Conservation (phyloP, 148 eudicot genomes). For the Camellia granthamiana region DNA sequence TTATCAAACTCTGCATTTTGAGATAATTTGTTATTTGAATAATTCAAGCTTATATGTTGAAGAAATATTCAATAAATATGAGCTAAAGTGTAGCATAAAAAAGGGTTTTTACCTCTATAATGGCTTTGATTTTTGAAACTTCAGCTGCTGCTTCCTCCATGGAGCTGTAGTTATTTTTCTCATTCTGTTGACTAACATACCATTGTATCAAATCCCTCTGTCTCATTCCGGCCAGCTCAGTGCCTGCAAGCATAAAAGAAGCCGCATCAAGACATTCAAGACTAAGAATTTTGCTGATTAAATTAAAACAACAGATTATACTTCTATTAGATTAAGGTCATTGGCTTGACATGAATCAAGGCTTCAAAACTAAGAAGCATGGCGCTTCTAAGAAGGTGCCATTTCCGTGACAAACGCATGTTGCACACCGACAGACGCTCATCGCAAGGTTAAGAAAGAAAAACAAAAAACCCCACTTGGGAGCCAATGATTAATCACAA, state of each 20-base stretch:
- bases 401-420: too few relatives aligned
- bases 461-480: too few relatives aligned
- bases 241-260: constrained; percentile 35
- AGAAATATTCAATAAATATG: background rate
- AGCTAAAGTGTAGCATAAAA: background rate
- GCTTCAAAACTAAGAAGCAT: background rate
- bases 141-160: constrained; percentile 68
- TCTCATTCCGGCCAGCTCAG: constrained; percentile 74
- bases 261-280: constrained; percentile 2
- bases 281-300: background rate
- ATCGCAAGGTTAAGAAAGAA: too few relatives aligned
- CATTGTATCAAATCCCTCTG: constrained; percentile 90
- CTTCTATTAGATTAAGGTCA: background rate
- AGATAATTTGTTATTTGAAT: background rate
- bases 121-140: constrained; percentile 66
- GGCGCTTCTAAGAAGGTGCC: too few relatives aligned
- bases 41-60: background rate
- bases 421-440: too few relatives aligned
- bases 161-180: constrained; percentile 65
- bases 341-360: background rate
- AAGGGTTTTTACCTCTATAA: constrained; percentile 64
- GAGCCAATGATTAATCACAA: too few relatives aligned
- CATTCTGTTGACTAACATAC: constrained; percentile 77
- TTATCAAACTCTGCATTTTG: constrained; percentile 69
- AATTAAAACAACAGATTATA: background rate